Evolutionary conservation across 352 stramenopile species (phyloP), one percentile per base, ranked within the genome.

Genomic region (Blastocystis sp.): DNA sequence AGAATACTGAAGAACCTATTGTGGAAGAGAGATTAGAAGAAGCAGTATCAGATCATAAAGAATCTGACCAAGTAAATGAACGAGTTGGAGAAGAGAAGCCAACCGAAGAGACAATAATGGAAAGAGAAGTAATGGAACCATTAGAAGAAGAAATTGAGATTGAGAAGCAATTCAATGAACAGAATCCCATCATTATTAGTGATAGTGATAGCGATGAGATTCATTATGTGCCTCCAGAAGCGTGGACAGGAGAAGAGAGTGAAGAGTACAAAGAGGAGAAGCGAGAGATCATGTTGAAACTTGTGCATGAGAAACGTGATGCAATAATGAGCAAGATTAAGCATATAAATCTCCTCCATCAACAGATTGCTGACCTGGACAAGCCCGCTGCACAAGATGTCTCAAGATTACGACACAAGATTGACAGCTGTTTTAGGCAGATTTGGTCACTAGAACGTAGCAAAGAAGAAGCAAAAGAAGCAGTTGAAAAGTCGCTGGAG

Each of bases 321-420:
- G 51, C 48, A 24, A 6, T 84, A 9, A 35, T 84, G 19, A 44
- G 51, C n/a, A 84, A 84, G 53, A 62, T 48, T 17, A 17, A 44
- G 19, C 53, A 51, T 0, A 84, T 84, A 7, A 84, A 84, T 40
- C 35, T 56, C 24, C 51, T 84, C 17, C 17, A 84, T 15, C n/a
- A 19, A 6, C 51, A 84, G 51, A 84, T 84, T 56, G 73, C 73
- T 30, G 40, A 84, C 1, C 19, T 84, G 24, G 53, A 68, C 51
- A 22, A 19, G 15, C 73, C 73, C 1, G 73, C 53, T 27, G 73
- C 42, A 22, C 30, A 66, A 1, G 73, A 84, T 64, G 73, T 84
- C 1, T 66, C 73, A 9, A 44, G 27, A 44, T 42, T 84, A 37
- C 44, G 73, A n/a, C 37, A 66, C 17, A 30, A 64, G 40, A 68